Evolutionary conservation across 1,139 yeast genomes (phyloP), one percentile per base, ranked within the genome.

Genomic region (Diutina scorzettiae): DNA sequence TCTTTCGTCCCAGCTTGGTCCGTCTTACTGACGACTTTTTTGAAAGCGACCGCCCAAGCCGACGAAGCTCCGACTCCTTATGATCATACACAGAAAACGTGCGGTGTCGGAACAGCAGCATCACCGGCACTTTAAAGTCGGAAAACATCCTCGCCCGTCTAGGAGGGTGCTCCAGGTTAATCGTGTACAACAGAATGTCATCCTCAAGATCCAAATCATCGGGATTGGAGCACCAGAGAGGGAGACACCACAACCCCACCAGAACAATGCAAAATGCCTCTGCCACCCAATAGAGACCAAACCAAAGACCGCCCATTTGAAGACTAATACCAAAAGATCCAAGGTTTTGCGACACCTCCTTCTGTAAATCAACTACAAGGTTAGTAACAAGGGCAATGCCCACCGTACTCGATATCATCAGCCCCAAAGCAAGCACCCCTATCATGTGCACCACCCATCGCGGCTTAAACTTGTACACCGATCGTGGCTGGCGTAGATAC

Each of bases 221-320:
- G 14, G 39, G 39, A 16, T 34, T 34, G 18, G 39, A 27, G 12
- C 39, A 34, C 39, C 39, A 34, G 3, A 34, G 19, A 1, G 39
- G 39, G 16, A 34, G n/a, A 1, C 28, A 27, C 39, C 39, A 34
- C 7, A 34, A n/a, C 11, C n/a, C n/a, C 11, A n/a, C 24, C 39
- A 34, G 39, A 2, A 34, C 5, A 5, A 34, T 14, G 2, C 28
- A n/a, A n/a, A 19, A 23, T 2, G 23, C 20, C 16, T 34, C 39
- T 9, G 27, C 39, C n/a, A 34, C 14, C 39, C 39, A 34, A 16
- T 14, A 34, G 21, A 34, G 18, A 9, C 28, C 27, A 14, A 34
- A 34, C 39, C 39, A 34, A 5, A 21, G 18, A 18, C 19, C 28
- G 4, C 39, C 39, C 39, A 34, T 34, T 6, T 23, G 39, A 23